Evolutionary conservation across 192 early-diverging fungal species (phyloP).

Genomic region (Rhizoclosmatium sp.): DNA sequence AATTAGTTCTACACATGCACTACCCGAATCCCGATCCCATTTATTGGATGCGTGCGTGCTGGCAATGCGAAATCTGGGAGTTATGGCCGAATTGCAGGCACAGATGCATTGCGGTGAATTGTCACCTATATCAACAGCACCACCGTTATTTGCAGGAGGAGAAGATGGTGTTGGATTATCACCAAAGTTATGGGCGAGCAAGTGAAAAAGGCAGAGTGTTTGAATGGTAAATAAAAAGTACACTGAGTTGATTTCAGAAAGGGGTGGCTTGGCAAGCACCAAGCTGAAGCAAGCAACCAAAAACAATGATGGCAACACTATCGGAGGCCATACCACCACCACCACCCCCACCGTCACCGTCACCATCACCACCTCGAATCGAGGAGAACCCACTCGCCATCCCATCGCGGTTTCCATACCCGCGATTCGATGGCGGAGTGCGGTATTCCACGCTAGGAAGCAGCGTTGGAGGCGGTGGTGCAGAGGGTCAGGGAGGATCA

Average conservation of each 20-base stretch:
- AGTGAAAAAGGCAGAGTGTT: constrained; percentile 40
- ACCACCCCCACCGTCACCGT: background rate
- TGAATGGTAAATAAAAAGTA: constrained; percentile 48
- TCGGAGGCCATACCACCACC: background rate
- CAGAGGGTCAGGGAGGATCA: no score
- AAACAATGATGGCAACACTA: background rate
- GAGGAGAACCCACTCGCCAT: background rate
- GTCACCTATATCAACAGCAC: no score
- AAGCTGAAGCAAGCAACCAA: background rate
- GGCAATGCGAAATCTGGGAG: no score
- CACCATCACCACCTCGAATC: background rate
- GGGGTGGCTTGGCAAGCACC: background rate
- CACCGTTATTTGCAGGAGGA: background rate
- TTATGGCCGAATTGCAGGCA: no score
- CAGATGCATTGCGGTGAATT: no score
- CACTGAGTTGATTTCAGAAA: constrained; percentile 37
- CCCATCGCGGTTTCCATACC: constrained; percentile 13
- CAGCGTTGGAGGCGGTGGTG: background rate
- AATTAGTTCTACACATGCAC: no score
- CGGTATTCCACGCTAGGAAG: background rate
- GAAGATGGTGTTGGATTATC: constrained; percentile 35
- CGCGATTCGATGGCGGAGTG: constrained; percentile 1
- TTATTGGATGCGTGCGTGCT: no score
- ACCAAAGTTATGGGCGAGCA: constrained; percentile 45
- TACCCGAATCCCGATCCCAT: no score